phyloP scores from a whole-genome alignment of 192 early-diverging fungal species.

The Gigaspora rosea region DNA sequence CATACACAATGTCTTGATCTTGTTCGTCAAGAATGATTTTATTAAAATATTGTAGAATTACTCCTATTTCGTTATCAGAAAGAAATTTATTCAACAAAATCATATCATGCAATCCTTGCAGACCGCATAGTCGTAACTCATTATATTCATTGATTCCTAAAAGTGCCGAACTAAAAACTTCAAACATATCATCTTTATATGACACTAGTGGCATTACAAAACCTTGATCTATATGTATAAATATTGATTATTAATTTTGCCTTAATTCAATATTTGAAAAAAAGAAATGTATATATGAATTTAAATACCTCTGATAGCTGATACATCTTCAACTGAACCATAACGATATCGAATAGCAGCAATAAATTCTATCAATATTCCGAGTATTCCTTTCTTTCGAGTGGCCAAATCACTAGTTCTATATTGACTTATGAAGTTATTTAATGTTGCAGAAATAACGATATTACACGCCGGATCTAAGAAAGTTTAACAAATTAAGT shows the following conservation, averaged over 20 bases:
- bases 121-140: constrained; percentile 66
- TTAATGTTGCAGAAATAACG: constrained; percentile 62
- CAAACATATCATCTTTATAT: constrained; percentile 78
- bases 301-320: neutral
- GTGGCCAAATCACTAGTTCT: constrained; percentile 57
- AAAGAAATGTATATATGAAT: neutral
- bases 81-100: constrained; percentile 59
- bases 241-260: neutral
- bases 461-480: constrained; percentile 64
- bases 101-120: constrained; percentile 72
- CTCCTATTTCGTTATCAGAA: constrained; percentile 57
- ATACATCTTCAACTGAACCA: constrained; percentile 51
- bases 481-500: neutral
- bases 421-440: constrained; percentile 64
- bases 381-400: constrained; percentile 63
- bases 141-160: constrained; percentile 75
- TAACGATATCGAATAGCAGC: constrained; percentile 64
- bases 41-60: constrained; percentile 54
- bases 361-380: constrained; percentile 72
- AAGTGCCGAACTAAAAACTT: constrained; percentile 67
- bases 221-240: constrained; percentile 45
- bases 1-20: constrained; percentile 52
- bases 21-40: constrained; percentile 49
- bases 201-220: constrained; percentile 63
- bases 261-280: neutral